Evolutionary conservation across 2,329 filamentous ascomycete species (phyloP).

Genomic region (Fusarium compactum): DNA sequence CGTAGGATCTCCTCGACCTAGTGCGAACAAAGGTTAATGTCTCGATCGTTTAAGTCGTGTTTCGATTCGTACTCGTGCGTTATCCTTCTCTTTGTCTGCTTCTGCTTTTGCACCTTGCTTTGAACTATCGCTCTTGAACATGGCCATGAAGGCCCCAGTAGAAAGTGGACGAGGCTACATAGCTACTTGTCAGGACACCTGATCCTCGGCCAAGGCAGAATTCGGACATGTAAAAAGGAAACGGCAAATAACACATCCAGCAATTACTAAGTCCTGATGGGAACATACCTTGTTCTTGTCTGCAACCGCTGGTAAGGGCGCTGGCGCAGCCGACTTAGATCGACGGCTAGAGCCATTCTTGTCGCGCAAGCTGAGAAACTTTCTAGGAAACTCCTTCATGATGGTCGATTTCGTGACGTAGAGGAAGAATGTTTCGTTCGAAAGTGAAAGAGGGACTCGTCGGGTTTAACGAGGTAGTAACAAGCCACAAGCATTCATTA

Average conservation of each 20-base stretch:
- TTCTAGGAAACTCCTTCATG: constrained; percentile 70
- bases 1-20: constrained; percentile 58
- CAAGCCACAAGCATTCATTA: constrained; percentile 49
- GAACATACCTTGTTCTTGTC: constrained; percentile 62
- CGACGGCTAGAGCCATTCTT: constrained; percentile 68
- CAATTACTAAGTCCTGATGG: background rate
- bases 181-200: constrained; percentile 24
- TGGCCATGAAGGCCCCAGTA: constrained; percentile 69
- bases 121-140: constrained; percentile 72
- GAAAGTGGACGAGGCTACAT: constrained; percentile 64
- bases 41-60: background rate
- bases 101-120: constrained; percentile 61
- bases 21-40: constrained; percentile 28
- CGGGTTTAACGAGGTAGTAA: constrained; percentile 50
- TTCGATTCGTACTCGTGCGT: constrained; percentile 52
- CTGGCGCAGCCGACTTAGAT: constrained; percentile 67
- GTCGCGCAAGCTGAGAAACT: constrained; percentile 78
- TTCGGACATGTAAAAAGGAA: background rate
- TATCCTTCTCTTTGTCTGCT: constrained; percentile 63
- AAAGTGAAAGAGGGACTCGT: constrained; percentile 43
- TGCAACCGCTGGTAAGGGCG: constrained; percentile 52
- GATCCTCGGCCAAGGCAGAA: background rate
- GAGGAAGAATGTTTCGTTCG: constrained; percentile 1
- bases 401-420: constrained; percentile 41
- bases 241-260: background rate